A percentile compares a stretch with the other conserved stretches of the same genome.
These are phyloP conservation scores for Heterobasidion occidentale DNA, from an alignment of 1,284 basidiomycete species.

Conservation along the genomic window DNA sequence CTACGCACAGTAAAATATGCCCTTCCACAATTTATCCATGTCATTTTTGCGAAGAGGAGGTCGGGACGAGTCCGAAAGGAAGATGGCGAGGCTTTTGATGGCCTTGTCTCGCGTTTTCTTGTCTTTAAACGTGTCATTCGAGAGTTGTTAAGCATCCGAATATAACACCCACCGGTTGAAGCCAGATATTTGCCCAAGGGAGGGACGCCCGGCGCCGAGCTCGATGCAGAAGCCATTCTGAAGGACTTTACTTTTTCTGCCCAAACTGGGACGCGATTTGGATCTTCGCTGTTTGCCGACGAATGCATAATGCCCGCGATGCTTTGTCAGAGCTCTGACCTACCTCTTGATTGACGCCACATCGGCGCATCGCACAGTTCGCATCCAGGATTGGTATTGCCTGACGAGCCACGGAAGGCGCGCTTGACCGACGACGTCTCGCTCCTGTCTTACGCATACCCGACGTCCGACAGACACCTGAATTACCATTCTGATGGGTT, in stretches of 20 bases:
- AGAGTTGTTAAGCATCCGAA: constrained; percentile 7
- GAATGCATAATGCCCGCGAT: not conserved
- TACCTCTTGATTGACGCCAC: too few relatives aligned
- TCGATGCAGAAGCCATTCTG: constrained; percentile 7
- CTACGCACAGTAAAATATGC: constrained; percentile 89
- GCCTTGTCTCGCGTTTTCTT: constrained; percentile 89
- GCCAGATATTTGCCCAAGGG: constrained; percentile 88
- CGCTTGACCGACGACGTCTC: too few relatives aligned
- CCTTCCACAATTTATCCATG: constrained; percentile 95
- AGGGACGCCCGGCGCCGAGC: constrained; percentile 19
- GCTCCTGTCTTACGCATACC: too few relatives aligned
- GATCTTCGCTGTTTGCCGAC: not conserved
- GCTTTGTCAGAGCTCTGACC: too few relatives aligned
- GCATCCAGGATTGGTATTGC: too few relatives aligned
- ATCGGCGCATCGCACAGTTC: too few relatives aligned
- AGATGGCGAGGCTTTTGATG: constrained; percentile 67
- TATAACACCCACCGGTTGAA: constrained; percentile 62
- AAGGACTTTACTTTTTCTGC: not conserved
- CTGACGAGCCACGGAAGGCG: too few relatives aligned
- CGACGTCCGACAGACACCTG: too few relatives aligned
- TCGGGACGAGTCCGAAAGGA: constrained; percentile 59
- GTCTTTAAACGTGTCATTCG: constrained; percentile 39
- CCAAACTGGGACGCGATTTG: not conserved
- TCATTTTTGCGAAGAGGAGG: constrained; percentile 61
- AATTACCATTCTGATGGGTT: too few relatives aligned